phyloP scores from a whole-genome alignment of 768 basidiomycete species.

The Suillus fuscotomentosus region DNA sequence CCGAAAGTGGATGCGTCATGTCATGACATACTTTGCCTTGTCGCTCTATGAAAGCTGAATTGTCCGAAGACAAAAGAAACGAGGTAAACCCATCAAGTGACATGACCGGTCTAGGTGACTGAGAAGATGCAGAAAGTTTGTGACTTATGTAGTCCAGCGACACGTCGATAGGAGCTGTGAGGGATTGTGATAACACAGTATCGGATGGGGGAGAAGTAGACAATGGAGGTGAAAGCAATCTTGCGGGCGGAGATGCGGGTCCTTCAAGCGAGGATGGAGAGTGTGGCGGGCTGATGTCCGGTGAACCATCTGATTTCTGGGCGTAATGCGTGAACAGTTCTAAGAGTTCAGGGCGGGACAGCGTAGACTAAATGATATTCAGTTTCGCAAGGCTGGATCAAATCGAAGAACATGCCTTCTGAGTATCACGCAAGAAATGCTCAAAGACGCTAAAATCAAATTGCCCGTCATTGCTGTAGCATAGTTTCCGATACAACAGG shows the following conservation, averaged over 20 bases:
- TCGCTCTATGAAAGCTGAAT: constrained; percentile 56
- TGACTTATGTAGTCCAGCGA: constrained; percentile 2
- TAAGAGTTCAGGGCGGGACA: constrained; percentile 33
- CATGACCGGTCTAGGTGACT: constrained; percentile 20
- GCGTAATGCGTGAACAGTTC: constrained; percentile 38
- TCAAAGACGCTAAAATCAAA: constrained; percentile 42
- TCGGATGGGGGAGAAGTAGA: constrained; percentile 11
- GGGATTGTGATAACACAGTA: neutral
- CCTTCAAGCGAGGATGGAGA: neutral
- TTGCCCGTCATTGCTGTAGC: constrained; percentile 27
- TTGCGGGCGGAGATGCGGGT: neutral
- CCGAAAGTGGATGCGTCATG: constrained; percentile 84
- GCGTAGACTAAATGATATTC: constrained; percentile 31
- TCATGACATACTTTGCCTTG: constrained; percentile 64
- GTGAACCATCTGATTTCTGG: constrained; percentile 5
- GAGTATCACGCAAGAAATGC: constrained; percentile 48
- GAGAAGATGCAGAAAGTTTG: constrained; percentile 1
- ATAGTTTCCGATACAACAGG: constrained; percentile 50
- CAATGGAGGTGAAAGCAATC: neutral
- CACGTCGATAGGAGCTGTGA: neutral
- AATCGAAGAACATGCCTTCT: constrained; percentile 40
- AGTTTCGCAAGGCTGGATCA: constrained; percentile 7
- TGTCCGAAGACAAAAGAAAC: constrained; percentile 81
- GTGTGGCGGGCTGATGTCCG: neutral
- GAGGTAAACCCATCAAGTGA: constrained; percentile 69